Conservation (phyloP, 495 filamentous ascomycete genomes). For the Thozetella sp. region DNA sequence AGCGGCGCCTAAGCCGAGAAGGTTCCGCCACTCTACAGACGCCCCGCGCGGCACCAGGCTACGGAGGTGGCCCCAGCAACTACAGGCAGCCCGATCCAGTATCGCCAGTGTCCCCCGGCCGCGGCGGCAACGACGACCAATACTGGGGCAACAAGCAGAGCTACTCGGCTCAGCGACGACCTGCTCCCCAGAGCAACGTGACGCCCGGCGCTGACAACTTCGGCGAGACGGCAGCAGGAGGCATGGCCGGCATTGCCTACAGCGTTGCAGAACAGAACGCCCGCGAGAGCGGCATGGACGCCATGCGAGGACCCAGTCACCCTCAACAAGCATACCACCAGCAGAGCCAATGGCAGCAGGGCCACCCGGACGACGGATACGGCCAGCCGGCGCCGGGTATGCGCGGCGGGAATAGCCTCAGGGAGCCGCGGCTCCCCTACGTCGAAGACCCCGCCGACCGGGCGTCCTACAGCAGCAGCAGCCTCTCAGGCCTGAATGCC, state of each 20-base stretch:
- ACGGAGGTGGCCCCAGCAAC: constrained; percentile 7
- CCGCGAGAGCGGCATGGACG: constrained; percentile 72
- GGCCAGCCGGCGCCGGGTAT: constrained; percentile 7
- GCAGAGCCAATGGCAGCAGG: constrained; percentile 18
- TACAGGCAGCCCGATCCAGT: constrained; percentile 13
- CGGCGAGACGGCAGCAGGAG: constrained; percentile 68
- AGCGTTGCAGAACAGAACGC: constrained; percentile 74
- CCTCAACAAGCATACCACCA: constrained; percentile 34
- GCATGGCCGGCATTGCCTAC: constrained; percentile 75
- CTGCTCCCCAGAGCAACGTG: constrained; percentile 47
- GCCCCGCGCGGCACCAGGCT: constrained; percentile 9
- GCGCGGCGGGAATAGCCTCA: constrained; percentile 16
- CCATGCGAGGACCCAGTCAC: constrained; percentile 54
- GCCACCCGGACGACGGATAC: constrained; percentile 29
- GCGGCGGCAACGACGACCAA: background rate
- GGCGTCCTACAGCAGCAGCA: constrained; percentile 19
- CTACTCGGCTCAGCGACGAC: constrained; percentile 18
- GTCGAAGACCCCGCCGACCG: constrained; percentile 5
- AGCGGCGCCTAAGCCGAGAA: constrained; percentile 34
- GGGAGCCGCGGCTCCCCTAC: constrained; percentile 13
- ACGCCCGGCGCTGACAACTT: constrained; percentile 80
- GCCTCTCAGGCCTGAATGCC: constrained; percentile 19
- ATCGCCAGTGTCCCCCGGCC: constrained; percentile 19
- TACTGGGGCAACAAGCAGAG: constrained; percentile 9
- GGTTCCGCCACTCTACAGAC: constrained; percentile 11